Evolutionary conservation across 495 filamentous ascomycete genomes (phyloP).

Genomic region (Penicillium odoratum): DNA sequence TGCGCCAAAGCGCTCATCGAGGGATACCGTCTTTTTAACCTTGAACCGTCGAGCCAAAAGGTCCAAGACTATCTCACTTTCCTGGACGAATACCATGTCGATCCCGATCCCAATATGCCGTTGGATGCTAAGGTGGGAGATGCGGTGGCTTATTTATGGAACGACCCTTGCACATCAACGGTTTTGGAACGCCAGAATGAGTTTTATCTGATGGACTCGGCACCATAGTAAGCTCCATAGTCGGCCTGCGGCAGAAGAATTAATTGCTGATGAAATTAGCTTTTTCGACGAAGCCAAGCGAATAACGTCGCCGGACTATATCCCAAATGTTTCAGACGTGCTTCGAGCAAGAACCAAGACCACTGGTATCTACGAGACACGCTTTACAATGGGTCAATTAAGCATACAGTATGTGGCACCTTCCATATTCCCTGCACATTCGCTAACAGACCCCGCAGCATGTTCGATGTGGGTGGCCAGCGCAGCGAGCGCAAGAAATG

Average conservation of each 20-base stretch:
- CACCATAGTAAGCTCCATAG: slow-evolving; percentile 77
- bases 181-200: slow-evolving; percentile 94
- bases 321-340: slow-evolving; percentile 89
- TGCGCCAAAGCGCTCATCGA: slow-evolving; percentile 90
- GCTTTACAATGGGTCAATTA: slow-evolving; percentile 95
- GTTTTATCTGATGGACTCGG: slow-evolving; percentile 99
- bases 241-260: background rate
- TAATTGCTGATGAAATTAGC: slow-evolving; percentile 45
- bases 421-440: background rate
- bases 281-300: slow-evolving; percentile 92
- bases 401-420: slow-evolving; percentile 85
- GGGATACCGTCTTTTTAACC: slow-evolving; percentile 83
- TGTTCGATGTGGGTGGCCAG: slow-evolving; percentile 99
- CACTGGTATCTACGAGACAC: slow-evolving; percentile 98
- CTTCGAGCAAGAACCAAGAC: slow-evolving; percentile 95
- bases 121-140: slow-evolving; percentile 77
- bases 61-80: slow-evolving; percentile 76
- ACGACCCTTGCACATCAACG: slow-evolving; percentile 77
- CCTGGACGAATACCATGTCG: slow-evolving; percentile 82
- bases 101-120: slow-evolving; percentile 80
- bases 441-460: slow-evolving; percentile 54
- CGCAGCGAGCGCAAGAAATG: slow-evolving; percentile 98
- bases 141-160: slow-evolving; percentile 86
- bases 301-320: slow-evolving; percentile 83
- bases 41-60: slow-evolving; percentile 68